These are phyloP conservation scores for Fusarium albosuccineum DNA, from an alignment of 2,329 filamentous ascomycete genomes.

Conservation along the genomic window DNA sequence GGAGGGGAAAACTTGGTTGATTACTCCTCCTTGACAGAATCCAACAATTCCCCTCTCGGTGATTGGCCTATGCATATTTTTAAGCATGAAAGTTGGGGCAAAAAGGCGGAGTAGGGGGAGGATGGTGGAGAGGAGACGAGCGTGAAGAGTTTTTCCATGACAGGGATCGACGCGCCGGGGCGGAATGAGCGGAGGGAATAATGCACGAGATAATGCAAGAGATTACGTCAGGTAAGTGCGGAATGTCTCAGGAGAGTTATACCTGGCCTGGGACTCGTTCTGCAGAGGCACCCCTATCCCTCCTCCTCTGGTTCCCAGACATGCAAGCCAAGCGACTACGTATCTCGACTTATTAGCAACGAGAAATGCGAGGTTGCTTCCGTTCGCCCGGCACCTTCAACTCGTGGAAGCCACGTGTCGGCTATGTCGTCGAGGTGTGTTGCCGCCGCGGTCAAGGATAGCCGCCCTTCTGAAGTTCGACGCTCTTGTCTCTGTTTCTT, in stretches of 20 bases:
- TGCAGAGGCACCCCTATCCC: neutral
- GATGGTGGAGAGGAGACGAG: neutral
- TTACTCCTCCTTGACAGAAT: constrained; percentile 4
- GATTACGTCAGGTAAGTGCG: constrained; percentile 8
- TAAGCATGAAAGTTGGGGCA: constrained; percentile 31
- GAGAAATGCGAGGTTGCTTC: constrained; percentile 11
- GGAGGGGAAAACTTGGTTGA: neutral
- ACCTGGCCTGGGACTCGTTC: neutral
- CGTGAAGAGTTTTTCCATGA: neutral
- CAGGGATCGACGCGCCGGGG: neutral
- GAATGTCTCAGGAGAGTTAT: constrained; percentile 1
- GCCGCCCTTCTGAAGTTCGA: constrained; percentile 8
- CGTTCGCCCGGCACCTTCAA: constrained; percentile 20
- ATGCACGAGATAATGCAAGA: neutral
- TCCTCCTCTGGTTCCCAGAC: constrained; percentile 1
- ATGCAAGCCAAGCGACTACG: constrained; percentile 22
- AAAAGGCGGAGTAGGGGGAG: constrained; percentile 18
- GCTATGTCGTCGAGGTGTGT: neutral
- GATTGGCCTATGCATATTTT: constrained; percentile 13
- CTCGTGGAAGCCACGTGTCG: constrained; percentile 19
- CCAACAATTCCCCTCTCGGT: neutral
- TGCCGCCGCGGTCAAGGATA: constrained; percentile 10
- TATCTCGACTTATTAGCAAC: neutral
- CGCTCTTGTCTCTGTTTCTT: neutral
- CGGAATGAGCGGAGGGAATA: neutral